These are phyloP conservation scores for Fusarium aywerte DNA, from an alignment of 2,329 filamentous ascomycete species.

Conservation along the genomic window DNA sequence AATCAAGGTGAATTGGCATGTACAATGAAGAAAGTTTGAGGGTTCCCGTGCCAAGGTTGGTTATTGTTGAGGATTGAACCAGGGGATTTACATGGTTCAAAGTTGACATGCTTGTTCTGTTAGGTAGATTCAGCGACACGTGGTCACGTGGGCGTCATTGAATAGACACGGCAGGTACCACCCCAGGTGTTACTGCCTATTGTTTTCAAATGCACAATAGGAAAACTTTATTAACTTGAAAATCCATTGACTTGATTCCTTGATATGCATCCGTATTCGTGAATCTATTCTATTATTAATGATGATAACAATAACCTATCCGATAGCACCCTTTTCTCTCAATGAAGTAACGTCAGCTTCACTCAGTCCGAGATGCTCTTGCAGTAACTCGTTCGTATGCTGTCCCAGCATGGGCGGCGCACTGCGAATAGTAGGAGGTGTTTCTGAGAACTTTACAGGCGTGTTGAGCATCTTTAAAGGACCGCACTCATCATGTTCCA, in stretches of 20 bases:
- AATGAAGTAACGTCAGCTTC: conserved; percentile 69
- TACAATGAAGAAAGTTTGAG: not conserved
- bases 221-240: not conserved
- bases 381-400: conserved; percentile 83
- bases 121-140: conserved; percentile 19
- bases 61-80: conserved; percentile 10
- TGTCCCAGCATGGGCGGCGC: conserved; percentile 87
- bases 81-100: conserved; percentile 25
- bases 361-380: conserved; percentile 69
- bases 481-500: conserved; percentile 86
- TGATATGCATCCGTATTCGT: not conserved
- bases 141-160: conserved; percentile 28
- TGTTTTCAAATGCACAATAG: not conserved
- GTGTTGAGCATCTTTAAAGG: conserved; percentile 91
- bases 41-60: conserved; percentile 1
- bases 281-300: too few species aligned
- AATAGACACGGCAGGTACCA: not conserved
- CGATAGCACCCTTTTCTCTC: conserved; percentile 73
- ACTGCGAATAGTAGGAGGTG: conserved; percentile 77
- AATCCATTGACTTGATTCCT: not conserved
- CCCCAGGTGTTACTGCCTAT: not conserved
- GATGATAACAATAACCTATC: conserved; percentile 54
- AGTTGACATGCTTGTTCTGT: conserved; percentile 24
- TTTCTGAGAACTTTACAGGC: conserved; percentile 92
- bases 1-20: not conserved